Conservation (phyloP, 306 rosid genomes). For the Vigna angularis region DNA sequence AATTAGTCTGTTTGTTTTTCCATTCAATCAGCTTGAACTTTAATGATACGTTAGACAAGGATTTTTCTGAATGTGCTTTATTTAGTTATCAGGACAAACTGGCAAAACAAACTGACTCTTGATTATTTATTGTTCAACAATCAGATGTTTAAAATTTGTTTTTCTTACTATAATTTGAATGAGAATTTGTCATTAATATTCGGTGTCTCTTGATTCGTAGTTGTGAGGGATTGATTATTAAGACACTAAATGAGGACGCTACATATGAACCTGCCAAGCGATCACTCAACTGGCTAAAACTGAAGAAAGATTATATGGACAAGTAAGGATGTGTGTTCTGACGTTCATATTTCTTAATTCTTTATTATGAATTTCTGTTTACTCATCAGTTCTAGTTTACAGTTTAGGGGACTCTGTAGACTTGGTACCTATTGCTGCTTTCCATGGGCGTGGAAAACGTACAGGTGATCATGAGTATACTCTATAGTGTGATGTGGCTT, state of each 20-base stretch:
- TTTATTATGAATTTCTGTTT: constrained; percentile 32
- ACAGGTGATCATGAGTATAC: constrained; percentile 64
- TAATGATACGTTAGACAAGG: background rate
- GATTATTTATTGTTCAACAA: constrained; percentile 22
- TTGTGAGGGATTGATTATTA: constrained; percentile 90
- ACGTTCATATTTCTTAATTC: constrained; percentile 29
- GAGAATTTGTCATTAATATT: constrained; percentile 27
- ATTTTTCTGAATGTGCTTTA: background rate
- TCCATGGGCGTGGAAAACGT: constrained; percentile 95
- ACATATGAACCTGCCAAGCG: constrained; percentile 94
- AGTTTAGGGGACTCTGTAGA: constrained; percentile 96
- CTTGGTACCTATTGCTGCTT: constrained; percentile 98
- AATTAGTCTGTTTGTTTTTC: background rate
- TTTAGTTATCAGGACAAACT: background rate
- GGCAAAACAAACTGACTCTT: background rate
- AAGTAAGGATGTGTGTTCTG: constrained; percentile 53
- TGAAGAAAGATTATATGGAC: constrained; percentile 93
- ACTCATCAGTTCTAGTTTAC: constrained; percentile 48
- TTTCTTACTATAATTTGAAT: constrained; percentile 14
- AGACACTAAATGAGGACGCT: constrained; percentile 83
- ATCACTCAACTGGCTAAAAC: constrained; percentile 90
- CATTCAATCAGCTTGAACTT: background rate
- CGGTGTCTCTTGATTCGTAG: constrained; percentile 57
- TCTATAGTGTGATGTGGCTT: constrained; percentile 36
- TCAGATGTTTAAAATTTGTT: constrained; percentile 24